Base-by-base conservation (phyloP, 2,329 filamentous ascomycete species). In the Parastagonospora avenae region DNA sequence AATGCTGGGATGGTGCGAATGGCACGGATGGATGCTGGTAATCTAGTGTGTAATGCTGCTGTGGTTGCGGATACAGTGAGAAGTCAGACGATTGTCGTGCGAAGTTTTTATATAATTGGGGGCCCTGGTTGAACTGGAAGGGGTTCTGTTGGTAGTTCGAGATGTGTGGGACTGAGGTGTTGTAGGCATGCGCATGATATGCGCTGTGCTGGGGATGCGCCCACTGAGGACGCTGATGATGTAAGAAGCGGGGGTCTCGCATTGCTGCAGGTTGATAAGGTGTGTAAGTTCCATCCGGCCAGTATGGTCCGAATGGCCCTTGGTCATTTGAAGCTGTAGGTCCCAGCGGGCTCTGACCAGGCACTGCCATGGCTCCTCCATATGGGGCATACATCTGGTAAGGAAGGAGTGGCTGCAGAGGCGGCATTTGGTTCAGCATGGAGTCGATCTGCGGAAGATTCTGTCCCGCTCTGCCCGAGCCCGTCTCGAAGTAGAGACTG, bases 401-500 rank as follows among this genome's bases (percentile, higher is more conserved):
- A 43, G 85, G 84, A 50, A 84, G 77, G 32, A 68, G 66, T 31
- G 63, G 63, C 28, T 85, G 82, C 41, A 87, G 82, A 11, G 86
- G 75, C 5, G 82, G 75, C 50, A 80, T 79, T 66, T 87, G 85
- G 49, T 85, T 80, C 47, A 87, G 74, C 68, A 85, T 77, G 4
- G 85, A 87, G 64, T 87, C 85, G 57, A 85, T 79, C 45, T 82
- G 82, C 3, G 79, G 78, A 8, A 76, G 67, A 53, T 79, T 77
- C 48, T 79, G 70, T 10, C 73, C 74, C 38, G 54, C 52, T 7
- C 66, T 62, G 16, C 68, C 69, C 27, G 70, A 71, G 4, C 70
- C 70, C 9, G 65, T 70, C 51, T 71, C 66, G 35, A 72, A 73
- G 51, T 72, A 72, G 11, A 71, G 57, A 48, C 62, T 70, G 4